A percentile compares a stretch with the other conserved stretches of the same genome.
phyloP scores from a whole-genome alignment of 148 eudicot species.

The Persicaria tinctoria region DNA sequence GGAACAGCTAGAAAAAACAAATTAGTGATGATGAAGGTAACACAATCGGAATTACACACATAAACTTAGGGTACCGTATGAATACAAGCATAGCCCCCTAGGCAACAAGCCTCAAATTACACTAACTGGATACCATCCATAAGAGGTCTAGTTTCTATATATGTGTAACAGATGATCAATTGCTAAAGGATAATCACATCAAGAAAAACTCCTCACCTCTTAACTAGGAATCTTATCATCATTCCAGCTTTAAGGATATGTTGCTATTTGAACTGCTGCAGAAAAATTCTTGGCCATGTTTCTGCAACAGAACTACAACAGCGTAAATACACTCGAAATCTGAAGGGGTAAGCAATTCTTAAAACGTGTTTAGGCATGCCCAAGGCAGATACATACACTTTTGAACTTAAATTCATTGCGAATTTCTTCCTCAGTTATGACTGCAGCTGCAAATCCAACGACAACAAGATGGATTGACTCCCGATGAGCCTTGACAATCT shows the following conservation, averaged over 20 bases:
- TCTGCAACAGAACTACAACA: conserved; percentile 31
- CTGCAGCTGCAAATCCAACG: conserved; percentile 87
- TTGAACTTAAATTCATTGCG: conserved; percentile 63
- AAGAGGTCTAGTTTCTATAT: too few species aligned
- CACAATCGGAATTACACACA: too few species aligned
- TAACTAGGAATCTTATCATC: conserved; percentile 57
- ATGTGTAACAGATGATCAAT: not conserved
- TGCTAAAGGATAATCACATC: not conserved
- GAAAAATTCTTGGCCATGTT: conserved; percentile 45
- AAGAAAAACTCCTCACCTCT: conserved; percentile 37
- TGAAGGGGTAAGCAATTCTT: not conserved
- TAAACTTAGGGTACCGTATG: too few species aligned
- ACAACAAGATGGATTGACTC: conserved; percentile 75
- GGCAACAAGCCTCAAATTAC: too few species aligned
- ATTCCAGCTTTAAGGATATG: conserved; percentile 69
- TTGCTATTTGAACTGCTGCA: conserved; percentile 49
- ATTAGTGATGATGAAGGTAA: not conserved
- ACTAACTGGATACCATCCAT: too few species aligned
- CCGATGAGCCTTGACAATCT: conserved; percentile 64
- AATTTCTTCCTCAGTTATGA: conserved; percentile 62
- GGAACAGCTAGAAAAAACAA: not conserved
- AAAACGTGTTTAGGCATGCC: not conserved
- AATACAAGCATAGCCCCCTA: too few species aligned
- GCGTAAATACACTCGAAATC: not conserved
- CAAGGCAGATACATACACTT: conserved; percentile 34